Base-by-base conservation (phyloP, 805 yeast species). In the Cyberlindnera mississippiensis region DNA sequence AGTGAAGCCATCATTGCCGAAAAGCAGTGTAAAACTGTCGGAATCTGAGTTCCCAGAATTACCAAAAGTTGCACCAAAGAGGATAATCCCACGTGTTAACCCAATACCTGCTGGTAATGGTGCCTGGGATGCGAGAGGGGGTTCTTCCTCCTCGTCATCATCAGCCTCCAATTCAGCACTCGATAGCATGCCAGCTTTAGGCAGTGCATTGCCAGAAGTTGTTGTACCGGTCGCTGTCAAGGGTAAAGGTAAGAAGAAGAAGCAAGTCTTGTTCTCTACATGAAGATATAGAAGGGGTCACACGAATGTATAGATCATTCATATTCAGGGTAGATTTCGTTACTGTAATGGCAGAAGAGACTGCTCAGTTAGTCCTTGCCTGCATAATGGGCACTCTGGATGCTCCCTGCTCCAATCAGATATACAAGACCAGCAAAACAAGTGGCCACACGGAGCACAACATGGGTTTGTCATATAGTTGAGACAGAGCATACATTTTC, bases 401-500 rank as follows among this genome's bases (percentile, higher is more conserved):
- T 75, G 68, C 50, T 89, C 96, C 48, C 87, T 71, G 44, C 89
- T 78, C 98, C 98, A 91, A 52, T 85, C 95, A 6, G 80, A 71
- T 4, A 89, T 79, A 60, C 98, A 91, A 6, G 69, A 71, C 97
- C 98, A 91, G 63, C 99, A 91, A 61, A 86, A 91, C 13, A 87
- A 44, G 60, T 91, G 99, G 0, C 98, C 99, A 63, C 99, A 91
- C 4, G 81, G 76, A 0, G 96, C 88, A 46, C 86, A 77, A 1
- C 96, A 69, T 4, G 99, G 98, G 47, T 85, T 77, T 2, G 65
- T 69, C 93, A 91, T 85, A 13, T 74, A 70, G 8, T 85, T 80
- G 18, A 91, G 70, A 59, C 99, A 91, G 16, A 93, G 70, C 73
- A 89, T 83, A 58, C 99, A 91, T 32, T 73, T 71, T 40, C 97